Conservation (phyloP, 108 stramenopile species). For the Stephanodiscus minutulus region DNA sequence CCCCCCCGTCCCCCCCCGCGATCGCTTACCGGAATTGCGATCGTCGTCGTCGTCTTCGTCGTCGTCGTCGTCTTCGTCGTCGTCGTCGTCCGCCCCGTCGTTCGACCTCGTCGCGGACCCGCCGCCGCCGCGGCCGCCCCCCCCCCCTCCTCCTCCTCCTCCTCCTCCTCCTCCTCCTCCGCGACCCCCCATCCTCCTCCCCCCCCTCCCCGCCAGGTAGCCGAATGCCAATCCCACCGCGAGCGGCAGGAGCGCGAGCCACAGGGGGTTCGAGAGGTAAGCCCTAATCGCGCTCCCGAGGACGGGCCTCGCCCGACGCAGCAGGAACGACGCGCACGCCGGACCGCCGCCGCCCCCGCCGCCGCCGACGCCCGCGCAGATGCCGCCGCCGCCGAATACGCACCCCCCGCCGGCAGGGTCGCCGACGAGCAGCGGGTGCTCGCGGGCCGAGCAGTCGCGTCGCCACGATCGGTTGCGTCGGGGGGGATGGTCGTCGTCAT, state of each 20-base stretch:
- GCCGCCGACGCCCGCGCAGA: background rate
- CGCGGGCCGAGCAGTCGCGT: background rate
- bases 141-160: no score
- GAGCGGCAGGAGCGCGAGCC: constrained; percentile 60
- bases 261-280: constrained; percentile 56
- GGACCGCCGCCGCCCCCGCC: constrained; percentile 10
- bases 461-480: no score
- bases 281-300: constrained; percentile 54
- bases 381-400: background rate
- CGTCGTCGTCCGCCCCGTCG: background rate
- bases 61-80: background rate
- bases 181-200: constrained; percentile 1
- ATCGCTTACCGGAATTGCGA: background rate
- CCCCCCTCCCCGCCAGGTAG: constrained; percentile 46
- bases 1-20: background rate
- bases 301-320: constrained; percentile 60
- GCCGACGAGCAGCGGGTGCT: background rate
- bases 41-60: no score
- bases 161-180: no score
- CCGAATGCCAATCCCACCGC: constrained; percentile 57
- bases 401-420: background rate
- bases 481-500: no score
- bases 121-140: background rate
- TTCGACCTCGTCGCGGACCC: background rate
- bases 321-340: constrained; percentile 30